Base-by-base conservation (phyloP, 495 filamentous ascomycete species). In the Penicillium odoratum region DNA sequence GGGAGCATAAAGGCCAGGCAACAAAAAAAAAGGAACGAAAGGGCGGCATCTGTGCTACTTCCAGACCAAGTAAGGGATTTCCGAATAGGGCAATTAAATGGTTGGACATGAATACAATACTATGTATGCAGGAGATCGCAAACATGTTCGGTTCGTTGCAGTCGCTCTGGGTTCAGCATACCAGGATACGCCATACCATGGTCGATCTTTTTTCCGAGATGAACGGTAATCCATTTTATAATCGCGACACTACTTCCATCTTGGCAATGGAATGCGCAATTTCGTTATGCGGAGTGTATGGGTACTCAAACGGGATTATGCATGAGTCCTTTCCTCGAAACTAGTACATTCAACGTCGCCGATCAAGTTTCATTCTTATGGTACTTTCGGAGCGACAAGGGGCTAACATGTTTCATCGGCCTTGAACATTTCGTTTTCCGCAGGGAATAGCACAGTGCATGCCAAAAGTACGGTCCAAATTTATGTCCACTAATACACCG, bases 21-120 rank as follows among this genome's bases (percentile, higher is more conserved):
- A 47, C 11, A 28, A 47, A 47, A 47, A 47, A 47, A 47, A 26
- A 47, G 44, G 44, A 47, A 29, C 38, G 25, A 31, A 48, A 48
- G 46, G 51, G 26, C 51, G 38, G 57, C 57, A 43, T 55, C 48
- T 63, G 65, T 68, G 53, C 65, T 40, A 59, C 57, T 38, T 38
- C 55, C 4, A 28, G n/a, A 29, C n/a, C 46, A 69, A 53, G 66
- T 65, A 69, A 67, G 66, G 66, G 64, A 62, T 46, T 26, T 29
- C 54, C 53, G 13, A 62, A 56, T 51, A 44, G 16, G 50, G 55
- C 13, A 61, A 53, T n/a, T 60, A 26, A 61, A 56, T 62, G 57
- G 51, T 60, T 21, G 55, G 55, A 53, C 60, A 64, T 45, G 11
- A 38, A 49, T 34, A 57, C 51, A 55, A 2, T 21, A 21, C 2